phyloP scores from a whole-genome alignment of 139 green algal species.

The Astrephomene gubernaculifera region DNA sequence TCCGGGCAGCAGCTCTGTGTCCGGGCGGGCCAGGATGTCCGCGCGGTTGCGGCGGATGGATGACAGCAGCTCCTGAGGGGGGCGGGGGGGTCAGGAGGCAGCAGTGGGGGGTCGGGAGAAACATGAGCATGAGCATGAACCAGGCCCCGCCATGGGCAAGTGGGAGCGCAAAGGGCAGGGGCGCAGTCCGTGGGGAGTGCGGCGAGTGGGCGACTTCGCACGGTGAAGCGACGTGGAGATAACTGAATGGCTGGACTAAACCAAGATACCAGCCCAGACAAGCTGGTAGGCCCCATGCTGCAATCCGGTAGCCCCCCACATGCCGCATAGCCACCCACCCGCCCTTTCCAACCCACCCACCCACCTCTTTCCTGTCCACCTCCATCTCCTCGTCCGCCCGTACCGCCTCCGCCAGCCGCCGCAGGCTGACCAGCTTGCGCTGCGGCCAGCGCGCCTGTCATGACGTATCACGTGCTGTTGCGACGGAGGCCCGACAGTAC shows the following conservation, averaged over 20 bases:
- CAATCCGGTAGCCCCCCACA: neutral
- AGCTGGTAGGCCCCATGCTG: neutral
- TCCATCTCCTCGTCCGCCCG: neutral
- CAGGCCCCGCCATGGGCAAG: no score
- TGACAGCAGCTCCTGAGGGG: neutral
- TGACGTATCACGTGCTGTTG: neutral
- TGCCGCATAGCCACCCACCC: no score
- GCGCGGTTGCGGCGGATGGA: neutral
- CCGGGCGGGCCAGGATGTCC: neutral
- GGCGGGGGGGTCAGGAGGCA: neutral
- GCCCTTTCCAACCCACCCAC: neutral
- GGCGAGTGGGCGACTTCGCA: neutral
- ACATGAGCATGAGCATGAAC: neutral
- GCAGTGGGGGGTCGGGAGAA: neutral
- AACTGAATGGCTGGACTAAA: neutral
- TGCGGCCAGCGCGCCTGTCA: neutral
- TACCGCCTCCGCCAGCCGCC: neutral
- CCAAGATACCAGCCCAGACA: neutral
- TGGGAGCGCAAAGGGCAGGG: neutral
- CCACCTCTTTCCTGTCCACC: neutral
- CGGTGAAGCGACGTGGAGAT: neutral
- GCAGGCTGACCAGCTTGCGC: neutral
- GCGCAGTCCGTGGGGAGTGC: neutral
- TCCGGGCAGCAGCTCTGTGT: neutral
- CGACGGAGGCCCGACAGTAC: neutral